phyloP scores from a whole-genome alignment of 306 rosid species.

The Chamaecrista fasciculata region DNA sequence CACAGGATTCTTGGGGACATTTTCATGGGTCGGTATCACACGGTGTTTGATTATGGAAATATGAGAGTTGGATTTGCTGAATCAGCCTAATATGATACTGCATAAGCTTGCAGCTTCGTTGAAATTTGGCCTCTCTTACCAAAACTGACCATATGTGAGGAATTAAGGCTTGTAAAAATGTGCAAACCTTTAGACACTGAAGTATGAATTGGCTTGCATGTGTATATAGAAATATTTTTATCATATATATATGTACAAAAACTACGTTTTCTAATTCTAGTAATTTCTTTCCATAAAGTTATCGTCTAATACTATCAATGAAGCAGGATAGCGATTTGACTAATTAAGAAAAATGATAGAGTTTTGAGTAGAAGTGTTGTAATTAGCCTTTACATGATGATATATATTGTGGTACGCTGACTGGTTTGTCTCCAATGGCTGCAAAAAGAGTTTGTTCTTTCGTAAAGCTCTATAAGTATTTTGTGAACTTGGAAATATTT shows the following conservation, averaged over 20 bases:
- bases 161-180: background rate
- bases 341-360: no score
- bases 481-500: no score
- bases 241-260: no score
- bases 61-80: constrained; percentile 52
- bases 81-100: constrained; percentile 35
- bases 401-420: background rate
- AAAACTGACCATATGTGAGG: background rate
- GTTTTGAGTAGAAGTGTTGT: no score
- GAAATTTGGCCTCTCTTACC: background rate
- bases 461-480: no score
- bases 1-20: constrained; percentile 34
- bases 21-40: constrained; percentile 56
- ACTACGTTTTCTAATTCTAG: no score
- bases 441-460: background rate
- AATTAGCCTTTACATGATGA: no score
- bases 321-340: no score
- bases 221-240: background rate
- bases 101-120: background rate
- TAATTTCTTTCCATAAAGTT: no score
- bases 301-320: no score
- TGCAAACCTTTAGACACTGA: no score
- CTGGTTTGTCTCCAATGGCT: background rate
- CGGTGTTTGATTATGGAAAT: constrained; percentile 52
- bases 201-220: no score